Base-by-base conservation (phyloP, 2,329 filamentous ascomycete species). In the Fusarium sp. region DNA sequence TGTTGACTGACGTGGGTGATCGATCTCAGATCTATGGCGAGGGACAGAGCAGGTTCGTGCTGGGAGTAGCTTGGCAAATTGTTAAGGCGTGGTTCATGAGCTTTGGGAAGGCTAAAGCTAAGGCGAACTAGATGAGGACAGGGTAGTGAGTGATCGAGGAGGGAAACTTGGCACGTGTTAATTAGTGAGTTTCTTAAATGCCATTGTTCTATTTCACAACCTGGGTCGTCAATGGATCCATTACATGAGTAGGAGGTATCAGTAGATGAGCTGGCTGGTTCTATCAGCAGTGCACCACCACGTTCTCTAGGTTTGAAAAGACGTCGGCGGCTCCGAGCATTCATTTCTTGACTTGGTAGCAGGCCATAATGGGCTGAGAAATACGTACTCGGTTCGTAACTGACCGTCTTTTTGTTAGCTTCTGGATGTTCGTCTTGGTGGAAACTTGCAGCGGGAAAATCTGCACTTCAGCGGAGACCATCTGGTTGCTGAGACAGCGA, bases 1-100 rank as follows among this genome's bases (percentile, higher is more conserved):
- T 78, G 67, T 73, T 87, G 79, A 83, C 84, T 1, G 87, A 88
- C 22, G 85, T 87, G 10, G 87, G 86, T 5, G 86, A 88, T 57
- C 83, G 87, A 51, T 79, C 80, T 3, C 84, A 87, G 75, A 72
- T 81, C 57, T 89, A 88, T 69, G 73, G 64, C 2, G 78, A 82
- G 62, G 79, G 83, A n/a, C 77, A 83, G 77, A 77, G 71, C 9
- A 63, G 53, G 16, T 82, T 81, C 42, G 77, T 78, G 24, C 7
- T 84, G 22, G 79, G 79, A 8, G 73, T 84, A 51, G 72, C 82
- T 5, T 85, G 83, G 81, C 78, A 82, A 73, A 68, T 84, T 51
- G 24, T 85, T 57, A 82, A 80, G 70, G 82, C 64, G n/a, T 77
- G 75, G 75, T 70, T 77, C 51, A 44, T 62, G 20, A 58, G 63